Evolutionary conservation across 305 asterid species (phyloP).

Genomic region (Nicotiana rustica): DNA sequence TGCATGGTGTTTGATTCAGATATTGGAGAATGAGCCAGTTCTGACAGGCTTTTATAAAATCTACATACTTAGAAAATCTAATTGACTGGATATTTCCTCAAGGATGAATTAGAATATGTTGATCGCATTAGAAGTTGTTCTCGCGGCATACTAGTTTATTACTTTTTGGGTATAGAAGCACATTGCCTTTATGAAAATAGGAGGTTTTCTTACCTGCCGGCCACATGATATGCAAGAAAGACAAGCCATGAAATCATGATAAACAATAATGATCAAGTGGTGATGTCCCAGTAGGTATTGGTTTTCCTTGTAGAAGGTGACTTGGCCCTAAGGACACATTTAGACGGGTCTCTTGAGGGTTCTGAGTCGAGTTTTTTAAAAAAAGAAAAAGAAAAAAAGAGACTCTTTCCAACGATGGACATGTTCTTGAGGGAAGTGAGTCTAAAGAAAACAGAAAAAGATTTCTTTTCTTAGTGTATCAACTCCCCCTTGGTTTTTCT

Average conservation of each 20-base stretch:
- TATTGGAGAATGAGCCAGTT: neutral
- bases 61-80: constrained; percentile 2
- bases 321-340: no score
- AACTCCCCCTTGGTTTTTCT: no score
- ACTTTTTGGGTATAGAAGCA: no score
- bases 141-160: no score
- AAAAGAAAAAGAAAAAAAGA: no score
- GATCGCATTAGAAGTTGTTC: no score
- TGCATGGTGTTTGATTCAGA: neutral
- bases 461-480: no score
- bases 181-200: neutral
- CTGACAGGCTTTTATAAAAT: neutral
- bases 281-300: neutral
- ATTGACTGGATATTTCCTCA: constrained; percentile 15
- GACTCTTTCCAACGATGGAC: no score
- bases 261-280: neutral
- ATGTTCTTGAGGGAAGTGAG: no score
- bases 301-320: constrained; percentile 6
- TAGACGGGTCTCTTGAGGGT: no score
- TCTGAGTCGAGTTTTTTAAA: no score
- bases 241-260: neutral
- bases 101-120: neutral
- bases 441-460: no score
- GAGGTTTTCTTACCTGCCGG: neutral
- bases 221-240: neutral